A percentile compares a stretch with the other conserved stretches of the same genome.
phyloP scores from a whole-genome alignment of 495 filamentous ascomycete genomes.

The Neurospora intermedia region DNA sequence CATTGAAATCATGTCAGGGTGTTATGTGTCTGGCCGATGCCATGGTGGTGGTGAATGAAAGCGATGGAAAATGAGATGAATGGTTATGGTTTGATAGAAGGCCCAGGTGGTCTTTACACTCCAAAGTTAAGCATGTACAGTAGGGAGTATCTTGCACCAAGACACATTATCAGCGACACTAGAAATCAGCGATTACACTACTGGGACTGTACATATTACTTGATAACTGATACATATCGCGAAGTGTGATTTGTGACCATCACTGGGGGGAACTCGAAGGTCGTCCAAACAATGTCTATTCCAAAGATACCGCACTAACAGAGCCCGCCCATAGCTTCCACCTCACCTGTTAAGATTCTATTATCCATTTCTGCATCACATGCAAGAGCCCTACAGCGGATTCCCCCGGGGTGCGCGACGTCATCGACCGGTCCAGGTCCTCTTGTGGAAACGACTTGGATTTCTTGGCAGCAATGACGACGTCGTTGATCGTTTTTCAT shows the following conservation, averaged over 20 bases:
- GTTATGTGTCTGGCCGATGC: background rate
- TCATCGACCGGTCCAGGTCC: background rate
- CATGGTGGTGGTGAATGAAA: background rate
- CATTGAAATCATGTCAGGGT: background rate
- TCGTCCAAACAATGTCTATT: no score
- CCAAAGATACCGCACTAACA: no score
- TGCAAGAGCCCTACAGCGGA: background rate
- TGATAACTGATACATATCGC: background rate
- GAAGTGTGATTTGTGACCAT: background rate
- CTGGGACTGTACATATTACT: background rate
- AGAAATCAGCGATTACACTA: background rate
- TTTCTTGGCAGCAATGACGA: background rate
- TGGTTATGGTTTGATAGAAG: background rate
- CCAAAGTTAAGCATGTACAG: background rate
- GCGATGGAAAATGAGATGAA: background rate
- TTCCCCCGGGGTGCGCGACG: background rate
- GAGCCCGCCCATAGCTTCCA: no score
- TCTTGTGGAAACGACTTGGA: no score
- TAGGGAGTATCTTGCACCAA: background rate
- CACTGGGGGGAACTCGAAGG: no score
- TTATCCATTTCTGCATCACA: background rate
- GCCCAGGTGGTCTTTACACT: background rate
- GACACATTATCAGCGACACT: background rate
- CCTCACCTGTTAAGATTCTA: background rate
- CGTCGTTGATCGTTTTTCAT: background rate